Evolutionary conservation across 352 stramenopile species (phyloP).

Genomic region (Pythium sukuiense): DNA sequence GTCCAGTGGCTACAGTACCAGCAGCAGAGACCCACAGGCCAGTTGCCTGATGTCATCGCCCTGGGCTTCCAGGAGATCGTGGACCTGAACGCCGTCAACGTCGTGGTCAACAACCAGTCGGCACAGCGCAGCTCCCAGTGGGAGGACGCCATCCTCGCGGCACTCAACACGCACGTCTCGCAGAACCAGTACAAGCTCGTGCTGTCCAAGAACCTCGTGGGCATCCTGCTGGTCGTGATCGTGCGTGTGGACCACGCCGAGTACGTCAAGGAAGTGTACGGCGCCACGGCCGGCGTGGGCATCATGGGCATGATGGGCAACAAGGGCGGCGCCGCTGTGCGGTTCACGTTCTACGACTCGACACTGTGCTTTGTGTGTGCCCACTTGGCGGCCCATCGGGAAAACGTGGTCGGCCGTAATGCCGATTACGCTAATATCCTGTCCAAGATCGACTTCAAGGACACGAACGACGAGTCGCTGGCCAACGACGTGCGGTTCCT

Average conservation of each 20-base stretch:
- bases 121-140: conserved; percentile 88
- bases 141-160: conserved; percentile 87
- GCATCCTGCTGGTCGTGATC: conserved; percentile 97
- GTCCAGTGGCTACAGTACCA: conserved; percentile 68
- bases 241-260: conserved; percentile 79
- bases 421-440: conserved; percentile 98
- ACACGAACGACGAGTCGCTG: conserved; percentile 32
- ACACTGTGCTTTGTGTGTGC: conserved; percentile 98
- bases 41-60: conserved; percentile 61
- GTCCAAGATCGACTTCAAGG: conserved; percentile 93
- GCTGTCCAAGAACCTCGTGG: conserved; percentile 94
- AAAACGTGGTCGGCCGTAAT: conserved; percentile 97
- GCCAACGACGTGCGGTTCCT: conserved; percentile 38
- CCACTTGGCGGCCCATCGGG: conserved; percentile 98
- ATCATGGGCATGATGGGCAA: conserved; percentile 99
- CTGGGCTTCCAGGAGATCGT: conserved; percentile 99
- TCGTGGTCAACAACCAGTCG: conserved; percentile 97
- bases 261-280: conserved; percentile 87
- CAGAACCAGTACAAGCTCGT: conserved; percentile 68
- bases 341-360: conserved; percentile 97
- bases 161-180: conserved; percentile 85
- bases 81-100: conserved; percentile 99
- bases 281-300: conserved; percentile 92
- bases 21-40: not conserved
- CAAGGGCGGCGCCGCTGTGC: conserved; percentile 96